A percentile compares a stretch with the other conserved stretches of the same genome.
Evolutionary conservation across 2,329 filamentous ascomycete species (phyloP).

Genomic region (Claviceps cyperi): DNA sequence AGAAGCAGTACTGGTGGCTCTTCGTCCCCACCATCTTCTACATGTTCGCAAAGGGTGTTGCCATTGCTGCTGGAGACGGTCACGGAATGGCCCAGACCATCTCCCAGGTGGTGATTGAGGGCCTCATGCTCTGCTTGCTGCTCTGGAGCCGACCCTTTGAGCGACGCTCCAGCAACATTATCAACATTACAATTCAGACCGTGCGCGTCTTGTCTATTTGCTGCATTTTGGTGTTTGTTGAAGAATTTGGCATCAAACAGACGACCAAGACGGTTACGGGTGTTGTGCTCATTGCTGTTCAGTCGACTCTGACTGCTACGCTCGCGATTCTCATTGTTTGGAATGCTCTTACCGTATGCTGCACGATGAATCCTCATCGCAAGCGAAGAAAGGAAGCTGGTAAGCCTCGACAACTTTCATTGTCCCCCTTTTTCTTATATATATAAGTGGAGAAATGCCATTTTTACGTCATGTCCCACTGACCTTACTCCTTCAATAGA

Average conservation of each 20-base stretch:
- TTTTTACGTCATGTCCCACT: background rate
- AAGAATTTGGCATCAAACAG: slow-evolving; percentile 77
- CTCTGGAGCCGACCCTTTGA: slow-evolving; percentile 79
- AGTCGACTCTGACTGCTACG: slow-evolving; percentile 67
- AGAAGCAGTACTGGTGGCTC: slow-evolving; percentile 91
- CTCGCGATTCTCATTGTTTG: slow-evolving; percentile 78
- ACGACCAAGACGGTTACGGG: slow-evolving; percentile 91
- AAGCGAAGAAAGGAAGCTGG: slow-evolving; percentile 79
- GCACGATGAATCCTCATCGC: slow-evolving; percentile 80
- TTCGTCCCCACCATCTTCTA: slow-evolving; percentile 84
- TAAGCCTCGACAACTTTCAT: slow-evolving; percentile 31
- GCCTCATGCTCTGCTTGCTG: slow-evolving; percentile 62
- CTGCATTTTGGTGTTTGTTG: slow-evolving; percentile 85
- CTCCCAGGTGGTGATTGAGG: slow-evolving; percentile 69
- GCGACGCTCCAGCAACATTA: slow-evolving; percentile 73
- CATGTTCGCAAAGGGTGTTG: slow-evolving; percentile 75
- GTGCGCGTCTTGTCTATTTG: slow-evolving; percentile 78
- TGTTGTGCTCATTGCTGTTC: slow-evolving; percentile 83
- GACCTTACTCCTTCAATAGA: slow-evolving; percentile 31
- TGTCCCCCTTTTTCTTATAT: background rate
- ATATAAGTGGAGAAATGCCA: no score
- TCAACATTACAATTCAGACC: slow-evolving; percentile 84
- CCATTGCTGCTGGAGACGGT: slow-evolving; percentile 73
- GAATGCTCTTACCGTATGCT: slow-evolving; percentile 73
- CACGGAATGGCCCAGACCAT: slow-evolving; percentile 71